Evolutionary conservation across 305 asterid species (phyloP).

Genomic region (Salvia sclarea): DNA sequence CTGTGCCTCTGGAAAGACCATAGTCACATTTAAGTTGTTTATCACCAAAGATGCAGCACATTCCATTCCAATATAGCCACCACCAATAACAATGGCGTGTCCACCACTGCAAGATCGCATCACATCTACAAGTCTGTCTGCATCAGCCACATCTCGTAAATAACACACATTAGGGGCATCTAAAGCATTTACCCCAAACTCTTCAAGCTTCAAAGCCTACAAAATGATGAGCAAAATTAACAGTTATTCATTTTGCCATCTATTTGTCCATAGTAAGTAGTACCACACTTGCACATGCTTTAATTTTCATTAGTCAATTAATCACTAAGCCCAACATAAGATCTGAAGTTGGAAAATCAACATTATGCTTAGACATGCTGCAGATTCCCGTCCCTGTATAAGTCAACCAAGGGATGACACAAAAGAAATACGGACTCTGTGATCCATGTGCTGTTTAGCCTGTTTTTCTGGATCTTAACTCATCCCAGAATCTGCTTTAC

Average conservation of each 20-base stretch:
- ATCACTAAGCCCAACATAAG: conserved; percentile 2
- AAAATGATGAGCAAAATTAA: conserved; percentile 29
- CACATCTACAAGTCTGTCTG: conserved; percentile 63
- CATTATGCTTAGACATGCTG: not conserved
- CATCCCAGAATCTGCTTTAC: conserved; percentile 10
- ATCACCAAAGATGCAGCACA: conserved; percentile 86
- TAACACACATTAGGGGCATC: conserved; percentile 80
- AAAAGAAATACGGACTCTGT: not conserved
- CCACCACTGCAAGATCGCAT: conserved; percentile 69
- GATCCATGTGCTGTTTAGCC: not conserved
- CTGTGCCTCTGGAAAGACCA: conserved; percentile 90
- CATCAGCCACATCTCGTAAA: conserved; percentile 75
- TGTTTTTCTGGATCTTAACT: conserved; percentile 14
- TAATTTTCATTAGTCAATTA: conserved; percentile 5
- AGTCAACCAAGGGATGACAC: not conserved
- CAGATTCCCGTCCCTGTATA: conserved; percentile 5
- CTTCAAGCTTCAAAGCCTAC: conserved; percentile 88
- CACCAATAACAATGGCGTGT: conserved; percentile 81
- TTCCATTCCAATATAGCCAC: conserved; percentile 93
- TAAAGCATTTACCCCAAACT: conserved; percentile 76
- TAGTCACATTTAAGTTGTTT: conserved; percentile 65
- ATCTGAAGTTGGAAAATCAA: not conserved
- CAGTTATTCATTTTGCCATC: not conserved
- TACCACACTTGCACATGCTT: not conserved
- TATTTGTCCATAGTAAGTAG: conserved; percentile 14